phyloP scores from a whole-genome alignment of 2,329 filamentous ascomycete genomes.

The Fusarium decemcellulare region DNA sequence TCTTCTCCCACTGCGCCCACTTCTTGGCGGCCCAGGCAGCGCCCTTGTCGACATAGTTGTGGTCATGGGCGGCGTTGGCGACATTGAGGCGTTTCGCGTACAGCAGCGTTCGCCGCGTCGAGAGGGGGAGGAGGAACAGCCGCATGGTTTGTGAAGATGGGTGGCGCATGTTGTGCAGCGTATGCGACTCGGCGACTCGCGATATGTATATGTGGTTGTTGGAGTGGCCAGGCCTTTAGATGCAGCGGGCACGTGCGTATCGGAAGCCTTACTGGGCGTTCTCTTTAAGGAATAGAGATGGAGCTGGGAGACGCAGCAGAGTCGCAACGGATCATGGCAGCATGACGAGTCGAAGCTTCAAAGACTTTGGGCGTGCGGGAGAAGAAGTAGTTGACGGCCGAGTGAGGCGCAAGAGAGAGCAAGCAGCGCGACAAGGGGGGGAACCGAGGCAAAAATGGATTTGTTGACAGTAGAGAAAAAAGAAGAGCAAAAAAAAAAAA shows the following conservation, averaged over 20 bases:
- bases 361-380: slow-evolving; percentile 7
- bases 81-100: slow-evolving; percentile 86
- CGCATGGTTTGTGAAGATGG: slow-evolving; percentile 73
- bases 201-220: neutral
- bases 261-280: neutral
- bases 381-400: slow-evolving; percentile 17
- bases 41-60: slow-evolving; percentile 76
- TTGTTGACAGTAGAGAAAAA: slow-evolving; percentile 6
- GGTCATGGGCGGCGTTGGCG: slow-evolving; percentile 62
- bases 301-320: slow-evolving; percentile 10
- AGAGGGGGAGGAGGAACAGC: slow-evolving; percentile 93
- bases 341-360: slow-evolving; percentile 32
- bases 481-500: neutral
- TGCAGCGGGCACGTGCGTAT: neutral
- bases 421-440: neutral
- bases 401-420: slow-evolving; percentile 10
- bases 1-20: slow-evolving; percentile 91
- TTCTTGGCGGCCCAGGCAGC: slow-evolving; percentile 80
- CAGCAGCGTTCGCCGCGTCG: slow-evolving; percentile 89
- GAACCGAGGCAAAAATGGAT: neutral
- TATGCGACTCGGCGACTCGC: slow-evolving; percentile 7
- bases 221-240: neutral
- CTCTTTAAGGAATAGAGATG: neutral
- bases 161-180: neutral
- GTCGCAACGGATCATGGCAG: slow-evolving; percentile 30